A percentile compares a stretch with the other conserved stretches of the same genome.
These are phyloP conservation scores for Cercospora sp. DNA, from an alignment of 2,329 filamentous ascomycete species.

Conservation along the genomic window DNA sequence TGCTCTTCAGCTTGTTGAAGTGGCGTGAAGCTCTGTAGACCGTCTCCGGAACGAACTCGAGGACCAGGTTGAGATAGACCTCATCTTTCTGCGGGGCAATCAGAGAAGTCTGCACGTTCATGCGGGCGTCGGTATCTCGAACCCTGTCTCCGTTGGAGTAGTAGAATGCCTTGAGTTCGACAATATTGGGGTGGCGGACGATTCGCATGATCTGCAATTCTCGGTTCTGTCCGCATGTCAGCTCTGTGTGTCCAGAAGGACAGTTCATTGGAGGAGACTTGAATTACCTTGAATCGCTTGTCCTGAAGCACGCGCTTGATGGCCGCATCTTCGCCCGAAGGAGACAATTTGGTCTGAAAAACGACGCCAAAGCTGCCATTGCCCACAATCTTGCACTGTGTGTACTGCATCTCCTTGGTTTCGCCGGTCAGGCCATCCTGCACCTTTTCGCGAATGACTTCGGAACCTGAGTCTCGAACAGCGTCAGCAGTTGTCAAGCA, in stretches of 20 bases:
- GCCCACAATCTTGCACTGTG: conserved; percentile 98
- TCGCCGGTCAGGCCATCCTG: conserved; percentile 97
- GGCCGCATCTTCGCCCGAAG: conserved; percentile 95
- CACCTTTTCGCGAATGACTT: conserved; percentile 97
- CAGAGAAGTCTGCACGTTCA: conserved; percentile 42
- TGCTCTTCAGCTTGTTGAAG: conserved; percentile 99
- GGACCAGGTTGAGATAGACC: conserved; percentile 96
- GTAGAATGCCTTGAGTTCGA: conserved; percentile 98
- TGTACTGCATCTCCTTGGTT: conserved; percentile 95
- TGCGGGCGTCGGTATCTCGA: conserved; percentile 41
- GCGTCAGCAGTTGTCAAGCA: conserved; percentile 2
- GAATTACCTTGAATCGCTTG: conserved; percentile 93
- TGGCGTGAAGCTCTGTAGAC: conserved; percentile 97
- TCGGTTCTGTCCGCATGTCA: conserved; percentile 68
- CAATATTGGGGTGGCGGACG: conserved; percentile 97
- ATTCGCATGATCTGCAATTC: conserved; percentile 99
- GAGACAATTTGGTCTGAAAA: conserved; percentile 97
- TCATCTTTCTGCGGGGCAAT: conserved; percentile 68
- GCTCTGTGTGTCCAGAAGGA: conserved; percentile 33
- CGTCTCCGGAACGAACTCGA: conserved; percentile 97
- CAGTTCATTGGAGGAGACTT: background rate
- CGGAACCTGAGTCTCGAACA: conserved; percentile 50
- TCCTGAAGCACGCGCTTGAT: conserved; percentile 99
- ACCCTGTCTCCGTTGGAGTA: conserved; percentile 99
- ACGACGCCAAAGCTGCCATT: conserved; percentile 99